These are phyloP conservation scores for Elongisporangium senticosum DNA, from an alignment of 352 stramenopile species.

Conservation along the genomic window DNA sequence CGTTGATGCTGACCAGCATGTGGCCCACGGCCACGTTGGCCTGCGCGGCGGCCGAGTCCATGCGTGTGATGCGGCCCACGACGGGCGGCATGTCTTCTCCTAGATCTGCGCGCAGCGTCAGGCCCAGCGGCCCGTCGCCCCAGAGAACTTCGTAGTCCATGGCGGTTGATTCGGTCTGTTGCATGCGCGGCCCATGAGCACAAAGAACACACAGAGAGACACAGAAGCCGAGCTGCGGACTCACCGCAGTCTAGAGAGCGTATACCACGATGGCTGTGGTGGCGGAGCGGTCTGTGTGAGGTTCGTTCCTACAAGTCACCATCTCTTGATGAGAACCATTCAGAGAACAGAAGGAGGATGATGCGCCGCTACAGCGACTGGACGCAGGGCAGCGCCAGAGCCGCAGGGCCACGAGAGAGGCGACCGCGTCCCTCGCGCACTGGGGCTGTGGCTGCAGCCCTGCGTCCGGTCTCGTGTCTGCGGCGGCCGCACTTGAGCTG, in stretches of 20 bases:
- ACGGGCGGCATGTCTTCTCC: constrained; percentile 86
- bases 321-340: background rate
- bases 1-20: constrained; percentile 89
- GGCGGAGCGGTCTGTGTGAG: background rate
- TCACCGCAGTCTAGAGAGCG: constrained; percentile 13
- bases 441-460: background rate
- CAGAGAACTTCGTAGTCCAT: constrained; percentile 89
- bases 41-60: constrained; percentile 73
- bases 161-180: background rate
- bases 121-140: constrained; percentile 73
- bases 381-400: background rate
- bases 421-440: too few relatives aligned
- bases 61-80: constrained; percentile 82
- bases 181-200: constrained; percentile 10
- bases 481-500: background rate
- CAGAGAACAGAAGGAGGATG: background rate
- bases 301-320: background rate
- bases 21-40: constrained; percentile 78
- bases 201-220: constrained; percentile 1
- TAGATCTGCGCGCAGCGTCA: constrained; percentile 78
- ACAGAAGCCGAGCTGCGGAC: background rate
- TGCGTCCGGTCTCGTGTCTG: background rate
- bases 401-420: background rate
- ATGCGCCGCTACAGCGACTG: background rate
- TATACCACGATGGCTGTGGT: background rate